Evolutionary conservation across 768 basidiomycete genomes (phyloP).

Genomic region (Rossbeevera mucosa): DNA sequence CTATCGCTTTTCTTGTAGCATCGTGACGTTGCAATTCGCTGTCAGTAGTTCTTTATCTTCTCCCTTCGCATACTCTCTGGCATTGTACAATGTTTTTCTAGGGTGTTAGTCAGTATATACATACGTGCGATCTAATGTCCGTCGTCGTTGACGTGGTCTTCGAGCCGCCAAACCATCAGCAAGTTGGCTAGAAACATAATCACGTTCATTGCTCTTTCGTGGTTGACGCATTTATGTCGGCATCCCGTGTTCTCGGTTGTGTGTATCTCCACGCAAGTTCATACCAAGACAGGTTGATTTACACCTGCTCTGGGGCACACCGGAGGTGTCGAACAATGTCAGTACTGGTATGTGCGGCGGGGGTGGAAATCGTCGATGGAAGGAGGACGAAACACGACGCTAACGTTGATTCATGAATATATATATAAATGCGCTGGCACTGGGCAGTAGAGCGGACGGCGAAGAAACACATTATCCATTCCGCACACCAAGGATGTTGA

Average conservation of each 20-base stretch:
- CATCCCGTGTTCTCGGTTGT: conserved; percentile 25
- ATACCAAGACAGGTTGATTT: conserved; percentile 10
- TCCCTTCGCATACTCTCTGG: not conserved
- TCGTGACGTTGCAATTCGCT: not conserved
- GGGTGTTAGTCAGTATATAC: conserved; percentile 10
- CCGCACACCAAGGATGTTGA: not conserved
- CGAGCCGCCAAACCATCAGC: no score
- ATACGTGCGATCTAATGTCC: conserved; percentile 1
- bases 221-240: no score
- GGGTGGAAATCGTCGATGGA: not conserved
- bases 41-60: not conserved
- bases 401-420: not conserved
- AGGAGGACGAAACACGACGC: not conserved
- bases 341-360: conserved; percentile 23
- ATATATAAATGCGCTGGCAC: not conserved
- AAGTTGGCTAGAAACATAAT: no score
- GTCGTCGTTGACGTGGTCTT: not conserved
- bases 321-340: conserved; percentile 36
- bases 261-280: conserved; percentile 23
- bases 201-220: no score
- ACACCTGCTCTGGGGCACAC: not conserved
- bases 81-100: conserved; percentile 4
- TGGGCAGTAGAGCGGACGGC: not conserved
- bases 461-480: not conserved
- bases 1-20: not conserved